Evolutionary conservation across 805 yeast genomes (phyloP).

Genomic region (Limtongozyma cylindracea): DNA sequence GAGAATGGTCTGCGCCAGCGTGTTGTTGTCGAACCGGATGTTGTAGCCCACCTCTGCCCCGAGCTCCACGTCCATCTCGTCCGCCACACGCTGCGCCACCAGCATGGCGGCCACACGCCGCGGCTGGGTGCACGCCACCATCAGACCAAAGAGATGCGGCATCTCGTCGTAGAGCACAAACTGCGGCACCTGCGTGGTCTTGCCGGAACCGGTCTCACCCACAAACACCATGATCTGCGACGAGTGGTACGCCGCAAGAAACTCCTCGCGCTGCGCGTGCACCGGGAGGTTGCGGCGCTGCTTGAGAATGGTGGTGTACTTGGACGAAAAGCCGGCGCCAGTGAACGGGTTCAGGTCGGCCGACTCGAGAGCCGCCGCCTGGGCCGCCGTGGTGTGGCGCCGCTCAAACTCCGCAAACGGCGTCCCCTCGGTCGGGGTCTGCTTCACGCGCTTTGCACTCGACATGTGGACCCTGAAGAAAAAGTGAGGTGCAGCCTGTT

Average conservation of each 20-base stretch:
- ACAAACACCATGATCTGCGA: constrained; percentile 94
- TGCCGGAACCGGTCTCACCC: constrained; percentile 98
- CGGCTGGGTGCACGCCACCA: constrained; percentile 92
- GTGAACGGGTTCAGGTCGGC: constrained; percentile 59
- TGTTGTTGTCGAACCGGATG: constrained; percentile 81
- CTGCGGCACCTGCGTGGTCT: constrained; percentile 95
- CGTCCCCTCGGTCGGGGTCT: too few relatives aligned
- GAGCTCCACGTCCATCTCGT: constrained; percentile 80
- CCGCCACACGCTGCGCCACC: constrained; percentile 92
- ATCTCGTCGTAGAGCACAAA: constrained; percentile 81
- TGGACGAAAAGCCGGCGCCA: constrained; percentile 29
- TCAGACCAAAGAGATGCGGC: constrained; percentile 65
- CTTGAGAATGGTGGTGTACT: constrained; percentile 56
- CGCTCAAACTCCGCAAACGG: constrained; percentile 24
- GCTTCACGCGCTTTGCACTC: too few relatives aligned
- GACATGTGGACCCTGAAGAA: too few relatives aligned
- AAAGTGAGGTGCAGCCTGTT: too few relatives aligned
- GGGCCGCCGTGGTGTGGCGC: constrained; percentile 38
- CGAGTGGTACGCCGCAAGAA: constrained; percentile 56
- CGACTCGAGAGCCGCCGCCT: constrained; percentile 31
- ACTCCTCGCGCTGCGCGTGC: constrained; percentile 79
- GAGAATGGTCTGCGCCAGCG: constrained; percentile 54
- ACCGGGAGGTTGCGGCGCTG: constrained; percentile 78
- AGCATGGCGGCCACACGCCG: constrained; percentile 98
- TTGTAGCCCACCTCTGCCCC: constrained; percentile 94